Evolutionary conservation across 2,329 filamentous ascomycete genomes (phyloP).

Genomic region (Thelonectria olida): DNA sequence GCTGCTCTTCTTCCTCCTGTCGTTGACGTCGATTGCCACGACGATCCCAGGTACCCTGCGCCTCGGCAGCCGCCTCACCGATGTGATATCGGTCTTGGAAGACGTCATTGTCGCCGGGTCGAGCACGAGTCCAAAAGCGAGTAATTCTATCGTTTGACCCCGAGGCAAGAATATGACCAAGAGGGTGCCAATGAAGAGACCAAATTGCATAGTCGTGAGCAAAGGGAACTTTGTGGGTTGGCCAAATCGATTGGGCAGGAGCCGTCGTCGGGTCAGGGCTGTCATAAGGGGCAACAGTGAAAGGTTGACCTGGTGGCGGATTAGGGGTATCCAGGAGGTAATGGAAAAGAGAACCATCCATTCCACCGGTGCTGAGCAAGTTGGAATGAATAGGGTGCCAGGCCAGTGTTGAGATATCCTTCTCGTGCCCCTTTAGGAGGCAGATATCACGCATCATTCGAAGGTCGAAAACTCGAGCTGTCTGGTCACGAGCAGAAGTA

Average conservation of each 20-base stretch:
- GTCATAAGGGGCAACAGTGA: slow-evolving; percentile 85
- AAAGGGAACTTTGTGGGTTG: slow-evolving; percentile 85
- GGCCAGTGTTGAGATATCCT: slow-evolving; percentile 89
- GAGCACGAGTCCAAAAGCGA: slow-evolving; percentile 91
- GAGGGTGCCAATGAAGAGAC: slow-evolving; percentile 97
- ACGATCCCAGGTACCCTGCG: slow-evolving; percentile 92
- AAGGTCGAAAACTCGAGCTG: slow-evolving; percentile 91
- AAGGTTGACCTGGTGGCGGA: slow-evolving; percentile 75
- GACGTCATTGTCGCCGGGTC: slow-evolving; percentile 86
- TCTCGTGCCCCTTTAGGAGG: slow-evolving; percentile 92
- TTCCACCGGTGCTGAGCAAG: slow-evolving; percentile 88
- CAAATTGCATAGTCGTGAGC: slow-evolving; percentile 97
- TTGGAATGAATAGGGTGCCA: slow-evolving; percentile 96
- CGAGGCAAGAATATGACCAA: slow-evolving; percentile 93
- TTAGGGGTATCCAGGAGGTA: slow-evolving; percentile 97
- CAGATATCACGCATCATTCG: slow-evolving; percentile 99
- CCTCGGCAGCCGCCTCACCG: slow-evolving; percentile 90
- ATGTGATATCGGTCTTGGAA: slow-evolving; percentile 95
- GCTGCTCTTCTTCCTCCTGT: slow-evolving; percentile 92
- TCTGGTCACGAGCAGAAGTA: slow-evolving; percentile 92
- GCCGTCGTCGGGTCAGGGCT: slow-evolving; percentile 80
- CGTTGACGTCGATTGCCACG: slow-evolving; percentile 80
- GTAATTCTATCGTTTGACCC: slow-evolving; percentile 97
- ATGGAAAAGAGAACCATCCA: slow-evolving; percentile 89
- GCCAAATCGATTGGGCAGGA: slow-evolving; percentile 89